Base-by-base conservation (phyloP, 1,139 yeast species). In the Taphrina wiesneri region DNA sequence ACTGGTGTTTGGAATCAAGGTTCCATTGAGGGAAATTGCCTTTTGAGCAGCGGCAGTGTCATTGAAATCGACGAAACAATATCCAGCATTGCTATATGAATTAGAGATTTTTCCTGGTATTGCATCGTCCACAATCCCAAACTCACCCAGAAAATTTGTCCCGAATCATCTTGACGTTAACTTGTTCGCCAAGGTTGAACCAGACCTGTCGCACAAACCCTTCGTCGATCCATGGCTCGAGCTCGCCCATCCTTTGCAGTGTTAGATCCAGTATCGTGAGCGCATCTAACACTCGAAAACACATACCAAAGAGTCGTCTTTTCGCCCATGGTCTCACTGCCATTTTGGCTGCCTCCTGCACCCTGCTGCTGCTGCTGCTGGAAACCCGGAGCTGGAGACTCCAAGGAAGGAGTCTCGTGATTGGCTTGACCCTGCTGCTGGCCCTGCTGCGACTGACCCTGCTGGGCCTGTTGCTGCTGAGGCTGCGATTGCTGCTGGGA, bases 161-260 rank as follows among this genome's bases (percentile, higher is more conserved):
- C 64, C 83, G 84, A 70, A 86, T 86, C 69, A 86, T 79, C 76
- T 86, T 86, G 68, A 86, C 87, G 62, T 77, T 76, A 63, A 85
- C 86, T 63, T 78, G 79, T 69, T 81, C 82, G 54, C 84, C 84
- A 64, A 81, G 75, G 53, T 78, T 75, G 39, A 77, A 78, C 97
- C 97, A 92, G 64, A 90, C 80, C 65, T 83, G 80, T 49, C 81
- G 80, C 62, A 92, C 84, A 59, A 84, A 80, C 17, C 79, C 79
- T 75, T 91, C 97, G 70, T 88, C 91, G 86, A 95, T 88, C 77
- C 85, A 81, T 0, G 95, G 90, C 72, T 91, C 97, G 56, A 92
- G 78, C 75, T 91, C 97, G 11, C 97, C 98, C 97, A 92, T 92
- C 97, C 97, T 91, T 26, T 45, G 11, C 23, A n/a, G 17, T 26